Evolutionary conservation across 169 alveolate species (phyloP), one percentile per base, ranked within the genome.

Genomic region (Eimeria tenella): DNA sequence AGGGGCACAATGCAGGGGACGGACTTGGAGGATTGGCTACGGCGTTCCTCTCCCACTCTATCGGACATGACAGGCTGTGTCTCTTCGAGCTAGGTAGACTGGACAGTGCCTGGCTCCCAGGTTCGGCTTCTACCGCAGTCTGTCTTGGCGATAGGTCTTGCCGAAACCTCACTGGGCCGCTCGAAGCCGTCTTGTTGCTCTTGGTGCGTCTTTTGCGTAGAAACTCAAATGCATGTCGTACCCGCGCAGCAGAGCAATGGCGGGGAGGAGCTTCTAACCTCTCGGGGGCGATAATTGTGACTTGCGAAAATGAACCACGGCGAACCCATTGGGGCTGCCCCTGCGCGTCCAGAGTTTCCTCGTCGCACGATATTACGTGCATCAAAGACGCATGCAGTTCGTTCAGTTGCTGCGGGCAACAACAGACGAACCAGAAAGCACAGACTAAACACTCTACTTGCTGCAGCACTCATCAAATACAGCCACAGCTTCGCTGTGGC

Each of bases 281-380:
- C 63, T 65, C 74, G 19, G 92, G 92, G 65, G 92, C 81, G 19
- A 68, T 15, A 25, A 84, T 55, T 3, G 92, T 49, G 42, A 68
- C 65, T 15, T 65, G 75, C 7, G 92, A 84, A 55, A 84, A 84
- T 49, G 21, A 19, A 53, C 92, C 92, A 11, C 81, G 31, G n/a
- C 58, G 7, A 5, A 65, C 52, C 92, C 92, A 84, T 49, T 63
- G 81, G 49, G 92, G 92, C 19, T 84, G 92, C 25, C 92, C 92
- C 60, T 49, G 79, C 21, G 15, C 77, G 77, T 84, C 92, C 21
- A 84, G 92, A 19, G 92, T 84, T 42, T 84, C 92, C 62, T 84
- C 92, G 77, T 60, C 65, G 53, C 58, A 65, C 79, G 74, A 65
- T 7, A 84, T 50, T 49, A 84, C 65, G 49, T 68, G 92, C 63